phyloP scores from a whole-genome alignment of 768 basidiomycete genomes.

The Leccinum ochraceum region DNA sequence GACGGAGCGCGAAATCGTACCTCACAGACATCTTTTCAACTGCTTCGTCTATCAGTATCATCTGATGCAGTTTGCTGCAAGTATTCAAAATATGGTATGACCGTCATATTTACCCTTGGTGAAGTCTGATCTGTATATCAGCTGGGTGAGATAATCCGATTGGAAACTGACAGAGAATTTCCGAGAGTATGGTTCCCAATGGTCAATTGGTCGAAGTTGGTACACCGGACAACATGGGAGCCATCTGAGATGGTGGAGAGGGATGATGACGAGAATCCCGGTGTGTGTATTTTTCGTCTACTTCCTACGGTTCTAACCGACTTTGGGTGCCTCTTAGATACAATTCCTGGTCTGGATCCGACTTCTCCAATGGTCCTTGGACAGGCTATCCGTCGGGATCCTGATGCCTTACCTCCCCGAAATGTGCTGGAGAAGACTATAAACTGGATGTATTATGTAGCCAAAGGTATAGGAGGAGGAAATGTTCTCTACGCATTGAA shows the following conservation, averaged over 20 bases:
- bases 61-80: constrained; percentile 39
- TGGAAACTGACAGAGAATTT: constrained; percentile 50
- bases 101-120: not conserved
- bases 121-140: constrained; percentile 26
- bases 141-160: constrained; percentile 55
- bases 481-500: constrained; percentile 73
- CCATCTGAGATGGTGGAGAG: constrained; percentile 43
- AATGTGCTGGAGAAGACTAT: constrained; percentile 57
- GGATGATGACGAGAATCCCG: constrained; percentile 72
- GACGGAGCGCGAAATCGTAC: constrained; percentile 44
- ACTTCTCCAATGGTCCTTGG: constrained; percentile 52
- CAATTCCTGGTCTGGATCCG: constrained; percentile 56
- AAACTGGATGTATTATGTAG: constrained; percentile 44
- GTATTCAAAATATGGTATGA: constrained; percentile 39
- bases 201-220: constrained; percentile 32
- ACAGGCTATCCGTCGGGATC: constrained; percentile 58
- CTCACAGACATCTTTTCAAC: constrained; percentile 71
- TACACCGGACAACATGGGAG: constrained; percentile 48
- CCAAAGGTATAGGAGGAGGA: constrained; percentile 48
- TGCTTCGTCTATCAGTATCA: constrained; percentile 73
- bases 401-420: constrained; percentile 70
- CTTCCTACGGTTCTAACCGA: not conserved
- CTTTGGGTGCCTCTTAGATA: constrained; percentile 34
- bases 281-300: constrained; percentile 22
- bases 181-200: constrained; percentile 61